These are phyloP conservation scores for Alternaria triticimaculans DNA, from an alignment of 2,329 filamentous ascomycete genomes.

Conservation along the genomic window DNA sequence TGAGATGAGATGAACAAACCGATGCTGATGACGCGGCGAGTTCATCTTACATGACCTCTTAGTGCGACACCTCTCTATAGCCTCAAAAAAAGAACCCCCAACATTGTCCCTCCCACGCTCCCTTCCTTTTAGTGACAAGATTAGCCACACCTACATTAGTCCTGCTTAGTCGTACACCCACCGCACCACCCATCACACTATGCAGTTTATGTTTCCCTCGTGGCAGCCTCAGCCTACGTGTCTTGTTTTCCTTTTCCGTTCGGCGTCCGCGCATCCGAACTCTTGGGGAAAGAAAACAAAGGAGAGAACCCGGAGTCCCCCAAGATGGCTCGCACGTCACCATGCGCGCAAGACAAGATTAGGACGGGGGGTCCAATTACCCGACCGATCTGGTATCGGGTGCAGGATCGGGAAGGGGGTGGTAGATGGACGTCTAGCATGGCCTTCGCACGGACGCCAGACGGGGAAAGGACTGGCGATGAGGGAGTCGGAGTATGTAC, in stretches of 20 bases:
- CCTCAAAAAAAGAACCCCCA: background rate
- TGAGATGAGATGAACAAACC: background rate
- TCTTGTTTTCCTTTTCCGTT: background rate
- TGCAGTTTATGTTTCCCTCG: background rate
- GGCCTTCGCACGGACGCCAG: background rate
- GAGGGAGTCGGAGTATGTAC: background rate
- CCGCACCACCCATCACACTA: background rate
- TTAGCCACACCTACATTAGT: background rate
- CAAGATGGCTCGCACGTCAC: background rate
- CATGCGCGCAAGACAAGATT: background rate
- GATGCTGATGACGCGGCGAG: background rate
- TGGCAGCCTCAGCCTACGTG: background rate
- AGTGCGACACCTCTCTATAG: background rate
- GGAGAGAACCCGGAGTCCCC: background rate
- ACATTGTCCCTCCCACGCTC: background rate
- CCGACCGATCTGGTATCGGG: background rate
- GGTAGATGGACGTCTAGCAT: background rate
- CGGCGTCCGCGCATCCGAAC: background rate
- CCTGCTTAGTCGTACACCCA: background rate
- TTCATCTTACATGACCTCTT: background rate
- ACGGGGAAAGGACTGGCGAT: background rate
- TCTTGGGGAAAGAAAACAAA: background rate
- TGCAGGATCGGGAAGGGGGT: background rate
- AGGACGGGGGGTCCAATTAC: background rate
- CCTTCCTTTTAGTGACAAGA: background rate